phyloP scores from a whole-genome alignment of 1,284 basidiomycete species.

The Stereum hirsutum region DNA sequence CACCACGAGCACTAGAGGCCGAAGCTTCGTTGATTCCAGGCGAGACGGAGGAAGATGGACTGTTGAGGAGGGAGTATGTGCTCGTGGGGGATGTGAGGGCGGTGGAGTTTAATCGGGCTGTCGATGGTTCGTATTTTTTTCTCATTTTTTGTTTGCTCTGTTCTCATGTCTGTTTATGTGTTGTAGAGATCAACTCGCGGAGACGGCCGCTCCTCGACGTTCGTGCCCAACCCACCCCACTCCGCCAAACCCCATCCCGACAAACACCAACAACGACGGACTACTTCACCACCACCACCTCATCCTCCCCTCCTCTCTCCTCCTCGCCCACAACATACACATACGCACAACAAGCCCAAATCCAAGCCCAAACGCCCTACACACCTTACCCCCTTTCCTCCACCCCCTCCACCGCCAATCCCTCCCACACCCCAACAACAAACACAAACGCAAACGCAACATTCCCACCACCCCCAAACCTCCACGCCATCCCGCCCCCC shows the following conservation, averaged over 20 bases:
- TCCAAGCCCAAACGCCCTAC: conserved; percentile 14
- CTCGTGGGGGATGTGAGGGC: conserved; percentile 67
- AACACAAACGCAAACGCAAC: too few relatives aligned
- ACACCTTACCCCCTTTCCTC: conserved; percentile 40
- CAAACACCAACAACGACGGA: background rate
- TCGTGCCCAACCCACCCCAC: conserved; percentile 32
- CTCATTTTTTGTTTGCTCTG: background rate
- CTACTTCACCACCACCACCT: background rate
- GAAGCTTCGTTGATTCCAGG: conserved; percentile 71
- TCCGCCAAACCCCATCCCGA: conserved; percentile 1
- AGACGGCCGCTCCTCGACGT: conserved; percentile 49
- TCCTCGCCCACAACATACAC: background rate
- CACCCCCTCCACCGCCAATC: conserved; percentile 33
- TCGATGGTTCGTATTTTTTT: conserved; percentile 47
- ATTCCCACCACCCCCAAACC: conserved; percentile 19
- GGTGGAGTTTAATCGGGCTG: conserved; percentile 69
- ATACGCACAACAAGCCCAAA: too few relatives aligned
- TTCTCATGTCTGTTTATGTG: conserved; percentile 3
- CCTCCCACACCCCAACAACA: too few relatives aligned
- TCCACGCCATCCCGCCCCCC: background rate
- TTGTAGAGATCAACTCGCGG: conserved; percentile 55
- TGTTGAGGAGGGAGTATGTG: conserved; percentile 68
- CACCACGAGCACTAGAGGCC: conserved; percentile 33
- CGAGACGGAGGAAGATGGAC: conserved; percentile 72
- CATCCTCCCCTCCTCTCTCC: too few relatives aligned